Evolutionary conservation across 176 grass and related monocot genomes (phyloP), one percentile per base, ranked within the genome.

Genomic region (Neostapfia colusana): DNA sequence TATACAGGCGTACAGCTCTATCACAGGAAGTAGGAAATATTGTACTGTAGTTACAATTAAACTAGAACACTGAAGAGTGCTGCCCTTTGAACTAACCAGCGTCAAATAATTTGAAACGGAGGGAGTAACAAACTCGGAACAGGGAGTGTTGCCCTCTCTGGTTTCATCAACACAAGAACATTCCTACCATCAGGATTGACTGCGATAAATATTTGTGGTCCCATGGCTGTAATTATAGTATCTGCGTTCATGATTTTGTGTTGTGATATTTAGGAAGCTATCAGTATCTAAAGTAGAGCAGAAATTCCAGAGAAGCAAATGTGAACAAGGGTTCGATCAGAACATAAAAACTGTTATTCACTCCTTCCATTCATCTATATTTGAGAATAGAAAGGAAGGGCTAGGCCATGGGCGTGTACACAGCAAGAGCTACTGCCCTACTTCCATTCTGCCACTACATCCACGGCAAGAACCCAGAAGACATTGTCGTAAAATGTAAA

Each of bases 401-500:
- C 20, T 6, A 49, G 20, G 13, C 50, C 67, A 53, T 20, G 54
- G 17, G 67, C 2, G 31, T 31, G 14, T 50, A 72, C 42, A 69
- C 14, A 65, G 13, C 24, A 78, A 56, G 81, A 77, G 42, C 60
- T 56, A 55, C 35, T 15, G 15, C 15, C 14, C 2, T 18, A 71
- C 23, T 72, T 65, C 66, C 60, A 35, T 65, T 11, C 57, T 31
- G 31, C 31, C 3, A 31, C 31, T 59, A 59, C 35, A 50, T 17
- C 20, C 74, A 73, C 57, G 63, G 37, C 45, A 43, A 43, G 4
- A 40, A 76, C 58, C 71, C 71, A 76, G 46, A 59, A 88, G 70
- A 75, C 18, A 75, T 81, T 69, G 21, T 75, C 76, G 72, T 49
- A 70, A 70, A 88, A 84, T 76, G 70, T 57, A 39, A 84, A 69